Percentiles rank a stretch among this genome's conserved stretches.
phyloP scores from a whole-genome alignment of 352 stramenopile species.

The Phytophthora multivora region DNA sequence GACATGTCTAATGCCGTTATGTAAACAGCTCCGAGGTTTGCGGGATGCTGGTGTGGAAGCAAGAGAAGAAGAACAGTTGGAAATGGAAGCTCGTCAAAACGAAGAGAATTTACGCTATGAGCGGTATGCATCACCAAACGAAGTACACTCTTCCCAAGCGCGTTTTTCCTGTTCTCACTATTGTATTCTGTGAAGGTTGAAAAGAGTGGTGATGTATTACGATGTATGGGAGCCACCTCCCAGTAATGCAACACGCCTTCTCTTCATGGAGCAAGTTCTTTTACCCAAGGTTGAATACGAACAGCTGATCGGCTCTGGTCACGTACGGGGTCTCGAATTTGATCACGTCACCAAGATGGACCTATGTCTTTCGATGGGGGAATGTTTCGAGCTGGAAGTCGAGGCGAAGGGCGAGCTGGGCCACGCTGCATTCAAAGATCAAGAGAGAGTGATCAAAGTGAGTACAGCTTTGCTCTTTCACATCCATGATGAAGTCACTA shows the following conservation, averaged over 20 bases:
- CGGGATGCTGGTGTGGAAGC: slow-evolving; percentile 51
- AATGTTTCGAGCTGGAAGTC: slow-evolving; percentile 87
- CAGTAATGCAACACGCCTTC: slow-evolving; percentile 68
- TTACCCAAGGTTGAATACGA: slow-evolving; percentile 79
- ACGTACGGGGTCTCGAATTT: slow-evolving; percentile 77
- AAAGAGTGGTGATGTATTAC: slow-evolving; percentile 84
- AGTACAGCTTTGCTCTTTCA: background rate
- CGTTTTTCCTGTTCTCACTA: background rate
- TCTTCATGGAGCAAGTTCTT: slow-evolving; percentile 90
- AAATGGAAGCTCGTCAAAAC: slow-evolving; percentile 51
- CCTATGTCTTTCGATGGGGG: slow-evolving; percentile 75
- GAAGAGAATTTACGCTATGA: slow-evolving; percentile 64
- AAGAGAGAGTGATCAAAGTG: slow-evolving; percentile 53
- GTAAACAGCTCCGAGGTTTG: slow-evolving; percentile 41
- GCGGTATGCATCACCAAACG: slow-evolving; percentile 23
- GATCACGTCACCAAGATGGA: slow-evolving; percentile 88
- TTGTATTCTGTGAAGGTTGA: slow-evolving; percentile 43
- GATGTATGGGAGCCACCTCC: slow-evolving; percentile 87
- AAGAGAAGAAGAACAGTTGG: slow-evolving; percentile 50
- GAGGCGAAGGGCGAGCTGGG: slow-evolving; percentile 51
- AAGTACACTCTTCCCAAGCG: background rate
- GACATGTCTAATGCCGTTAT: slow-evolving; percentile 15
- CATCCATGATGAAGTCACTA: background rate
- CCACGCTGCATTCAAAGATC: slow-evolving; percentile 48
- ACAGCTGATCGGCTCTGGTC: slow-evolving; percentile 60